Percentiles rank a stretch among this genome's conserved stretches.
phyloP scores from a whole-genome alignment of 2,329 filamentous ascomycete genomes.

The Chalaropsis ovoidea region DNA sequence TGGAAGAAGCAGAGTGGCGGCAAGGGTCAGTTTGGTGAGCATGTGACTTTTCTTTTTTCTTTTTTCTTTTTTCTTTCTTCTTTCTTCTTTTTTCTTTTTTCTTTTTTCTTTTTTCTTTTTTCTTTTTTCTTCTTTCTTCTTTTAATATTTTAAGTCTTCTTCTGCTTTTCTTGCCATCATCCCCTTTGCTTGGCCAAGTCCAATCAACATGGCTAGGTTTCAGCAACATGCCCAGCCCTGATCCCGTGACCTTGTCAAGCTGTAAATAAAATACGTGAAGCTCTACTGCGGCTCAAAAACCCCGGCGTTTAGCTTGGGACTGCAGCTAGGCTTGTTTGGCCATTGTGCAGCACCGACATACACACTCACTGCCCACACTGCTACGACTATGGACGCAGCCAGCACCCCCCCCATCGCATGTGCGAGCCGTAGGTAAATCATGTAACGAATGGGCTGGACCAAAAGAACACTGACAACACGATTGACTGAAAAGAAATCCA shows the following conservation, averaged over 20 bases:
- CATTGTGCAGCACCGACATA: not conserved
- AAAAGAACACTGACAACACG: not conserved
- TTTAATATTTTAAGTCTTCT: too few relatives aligned
- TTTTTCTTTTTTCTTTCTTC: not conserved
- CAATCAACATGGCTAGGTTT: not conserved
- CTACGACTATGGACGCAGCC: not conserved
- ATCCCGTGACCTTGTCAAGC: not conserved
- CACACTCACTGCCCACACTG: not conserved
- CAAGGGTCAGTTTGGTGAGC: not conserved
- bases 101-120: not conserved
- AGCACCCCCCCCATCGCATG: not conserved
- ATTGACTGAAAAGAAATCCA: not conserved
- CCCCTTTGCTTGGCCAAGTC: not conserved
- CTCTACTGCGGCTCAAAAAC: not conserved
- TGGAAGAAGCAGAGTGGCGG: not conserved
- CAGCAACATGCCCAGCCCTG: not conserved
- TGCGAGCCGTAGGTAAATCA: not conserved
- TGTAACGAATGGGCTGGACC: not conserved
- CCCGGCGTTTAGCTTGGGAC: not conserved
- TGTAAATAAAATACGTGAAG: too few relatives aligned
- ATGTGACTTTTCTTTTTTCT: not conserved
- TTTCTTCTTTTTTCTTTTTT: not conserved
- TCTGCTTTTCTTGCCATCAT: not conserved
- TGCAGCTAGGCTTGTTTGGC: not conserved
- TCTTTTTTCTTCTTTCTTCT: not conserved